Conservation (phyloP, 1,284 basidiomycete species). For the Trametes polyzona region DNA sequence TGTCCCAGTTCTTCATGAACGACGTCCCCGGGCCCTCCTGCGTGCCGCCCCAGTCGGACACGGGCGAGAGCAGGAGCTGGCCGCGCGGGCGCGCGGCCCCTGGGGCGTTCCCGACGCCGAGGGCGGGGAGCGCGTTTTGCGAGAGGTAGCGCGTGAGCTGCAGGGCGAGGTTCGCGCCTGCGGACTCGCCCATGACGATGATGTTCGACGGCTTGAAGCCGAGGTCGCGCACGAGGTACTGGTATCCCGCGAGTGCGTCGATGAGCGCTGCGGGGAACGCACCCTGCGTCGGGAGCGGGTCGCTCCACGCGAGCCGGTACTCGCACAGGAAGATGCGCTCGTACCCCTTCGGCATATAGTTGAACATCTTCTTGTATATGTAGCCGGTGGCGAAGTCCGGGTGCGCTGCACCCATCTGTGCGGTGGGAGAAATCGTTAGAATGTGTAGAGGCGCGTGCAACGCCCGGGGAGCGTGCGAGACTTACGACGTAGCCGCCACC, state of each 20-base stretch:
- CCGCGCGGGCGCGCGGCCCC: constrained; percentile 42
- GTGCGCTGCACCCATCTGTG: constrained; percentile 38
- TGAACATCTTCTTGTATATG: constrained; percentile 24
- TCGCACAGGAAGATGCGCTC: constrained; percentile 38
- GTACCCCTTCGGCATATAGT: constrained; percentile 25
- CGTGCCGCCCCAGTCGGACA: constrained; percentile 51
- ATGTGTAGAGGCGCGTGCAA: constrained; percentile 19
- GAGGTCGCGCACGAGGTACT: constrained; percentile 52
- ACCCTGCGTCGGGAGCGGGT: constrained; percentile 30
- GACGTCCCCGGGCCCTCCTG: constrained; percentile 40
- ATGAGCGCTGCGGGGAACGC: constrained; percentile 68
- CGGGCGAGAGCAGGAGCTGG: constrained; percentile 61
- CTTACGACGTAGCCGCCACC: constrained; percentile 15
- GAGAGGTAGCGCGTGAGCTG: constrained; percentile 53
- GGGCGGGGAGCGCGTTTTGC: constrained; percentile 38
- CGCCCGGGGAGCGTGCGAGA: constrained; percentile 20
- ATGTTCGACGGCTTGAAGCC: constrained; percentile 52
- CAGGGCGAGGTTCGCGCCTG: constrained; percentile 71
- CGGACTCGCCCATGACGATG: constrained; percentile 69
- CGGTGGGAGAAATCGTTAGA: background rate
- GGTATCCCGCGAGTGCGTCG: constrained; percentile 64
- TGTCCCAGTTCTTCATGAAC: constrained; percentile 30
- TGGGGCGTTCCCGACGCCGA: constrained; percentile 26
- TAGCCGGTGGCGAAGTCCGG: constrained; percentile 32
- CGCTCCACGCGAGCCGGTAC: constrained; percentile 35